Evolutionary conservation across 2,329 filamentous ascomycete species (phyloP), one percentile per base, ranked within the genome.

Genomic region (Phialocephala subalpina): DNA sequence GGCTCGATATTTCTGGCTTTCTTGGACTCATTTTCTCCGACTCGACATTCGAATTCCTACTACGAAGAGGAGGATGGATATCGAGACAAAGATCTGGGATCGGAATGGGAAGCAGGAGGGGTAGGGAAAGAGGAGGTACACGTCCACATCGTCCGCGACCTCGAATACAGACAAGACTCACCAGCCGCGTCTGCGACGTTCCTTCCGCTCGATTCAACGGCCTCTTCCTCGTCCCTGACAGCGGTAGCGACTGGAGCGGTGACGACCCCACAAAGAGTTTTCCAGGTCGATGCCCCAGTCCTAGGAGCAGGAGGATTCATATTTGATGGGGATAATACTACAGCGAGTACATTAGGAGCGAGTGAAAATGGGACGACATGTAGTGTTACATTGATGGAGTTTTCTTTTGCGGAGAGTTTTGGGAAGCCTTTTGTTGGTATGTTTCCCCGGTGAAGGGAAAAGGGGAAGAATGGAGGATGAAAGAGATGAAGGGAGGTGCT

Each of bases 381-480:
- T 53, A 27, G 62, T 18, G 64, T 64, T 38, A 55, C 42, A 20
- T 77, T 94, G 61, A 91, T 93, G 86, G 80, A 87, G 4, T 84
- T 92, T 78, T 82, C 84, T 0, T 94, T 94, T 80, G 89, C 80
- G 9, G 85, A 80, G 67, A 93, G 90, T 68, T 94, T 93, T 74
- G 89, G 88, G 14, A 75, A 83, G 45, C 91, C 91, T 0, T 94
- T 88, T 74, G 82, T 93, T 70, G 89, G 90, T 87, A 79, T 78
- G 82, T 78, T n/a, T 4, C 25, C n/a, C 40, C 38, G n/a, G 63
- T 64, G 7, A 29, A 0, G 7, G n/a, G 16, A 22, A 40, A 18
- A 36, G 9, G 9, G 25, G 9, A n/a, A 14, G n/a, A 49, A 9
- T 22, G 16, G 20, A 29, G 14, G 25, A 53, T 53, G 12, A 16